These are phyloP conservation scores for Phytophthora ohioensis DNA, from an alignment of 352 stramenopile genomes.

Conservation along the genomic window DNA sequence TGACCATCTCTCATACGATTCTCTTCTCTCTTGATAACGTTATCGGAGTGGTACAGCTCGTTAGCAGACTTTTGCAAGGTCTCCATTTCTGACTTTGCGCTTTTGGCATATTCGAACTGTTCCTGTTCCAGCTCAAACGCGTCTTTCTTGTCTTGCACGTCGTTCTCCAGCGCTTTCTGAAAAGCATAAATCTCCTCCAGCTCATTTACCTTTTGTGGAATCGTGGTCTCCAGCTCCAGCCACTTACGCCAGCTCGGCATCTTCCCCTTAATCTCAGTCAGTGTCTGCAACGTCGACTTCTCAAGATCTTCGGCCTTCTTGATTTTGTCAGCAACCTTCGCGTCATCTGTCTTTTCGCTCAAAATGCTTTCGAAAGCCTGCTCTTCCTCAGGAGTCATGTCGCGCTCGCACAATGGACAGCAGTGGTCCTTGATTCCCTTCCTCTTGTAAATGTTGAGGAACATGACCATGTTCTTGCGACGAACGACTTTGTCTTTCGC, in stretches of 20 bases:
- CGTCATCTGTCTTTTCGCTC: slow-evolving; percentile 80
- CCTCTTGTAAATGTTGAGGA: slow-evolving; percentile 86
- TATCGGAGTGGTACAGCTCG: slow-evolving; percentile 44
- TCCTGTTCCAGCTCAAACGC: slow-evolving; percentile 26
- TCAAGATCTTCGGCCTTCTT: slow-evolving; percentile 67
- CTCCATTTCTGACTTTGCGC: slow-evolving; percentile 45
- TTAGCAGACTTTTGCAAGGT: slow-evolving; percentile 40
- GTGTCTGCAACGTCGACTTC: slow-evolving; percentile 50
- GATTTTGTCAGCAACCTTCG: slow-evolving; percentile 83
- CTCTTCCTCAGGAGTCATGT: slow-evolving; percentile 67
- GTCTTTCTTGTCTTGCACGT: slow-evolving; percentile 61
- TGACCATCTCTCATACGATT: slow-evolving; percentile 48
- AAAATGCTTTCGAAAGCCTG: slow-evolving; percentile 69
- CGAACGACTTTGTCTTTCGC: slow-evolving; percentile 86
- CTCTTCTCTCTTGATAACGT: slow-evolving; percentile 48
- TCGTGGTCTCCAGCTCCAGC: slow-evolving; percentile 55
- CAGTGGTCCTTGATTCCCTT: slow-evolving; percentile 85
- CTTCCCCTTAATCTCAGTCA: slow-evolving; percentile 63
- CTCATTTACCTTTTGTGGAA: slow-evolving; percentile 56
- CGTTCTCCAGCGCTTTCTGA: slow-evolving; percentile 55
- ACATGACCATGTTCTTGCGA: slow-evolving; percentile 85
- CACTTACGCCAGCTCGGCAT: slow-evolving; percentile 81
- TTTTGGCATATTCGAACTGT: slow-evolving; percentile 45
- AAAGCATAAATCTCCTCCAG: slow-evolving; percentile 58
- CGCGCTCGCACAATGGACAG: slow-evolving; percentile 78